A percentile compares a stretch with the other conserved stretches of the same genome.
Conservation (phyloP, 164 flowering plant species). For the Nymphaea colorata region DNA sequence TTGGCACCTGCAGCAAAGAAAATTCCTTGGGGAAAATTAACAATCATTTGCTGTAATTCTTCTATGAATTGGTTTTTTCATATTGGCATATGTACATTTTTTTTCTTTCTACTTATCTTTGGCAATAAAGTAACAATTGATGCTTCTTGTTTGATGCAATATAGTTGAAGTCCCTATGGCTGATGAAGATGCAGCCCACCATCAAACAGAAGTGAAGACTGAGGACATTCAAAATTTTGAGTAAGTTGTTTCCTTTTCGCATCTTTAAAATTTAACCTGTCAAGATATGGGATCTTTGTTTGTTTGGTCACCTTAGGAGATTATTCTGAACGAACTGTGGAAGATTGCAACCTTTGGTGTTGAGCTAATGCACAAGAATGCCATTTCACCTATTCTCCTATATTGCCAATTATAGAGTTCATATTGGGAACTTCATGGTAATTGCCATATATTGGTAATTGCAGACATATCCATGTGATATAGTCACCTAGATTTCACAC, state of each 20-base stretch:
- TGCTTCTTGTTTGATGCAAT: too few relatives aligned
- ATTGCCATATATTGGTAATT: too few relatives aligned
- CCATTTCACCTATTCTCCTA: not conserved
- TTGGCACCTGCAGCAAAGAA: too few relatives aligned
- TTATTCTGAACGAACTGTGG: not conserved
- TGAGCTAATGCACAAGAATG: not conserved
- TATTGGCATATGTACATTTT: not conserved
- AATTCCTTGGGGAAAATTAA: too few relatives aligned
- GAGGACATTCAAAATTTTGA: not conserved
- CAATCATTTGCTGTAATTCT: too few relatives aligned
- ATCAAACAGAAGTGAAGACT: not conserved
- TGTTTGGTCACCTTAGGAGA: not conserved
- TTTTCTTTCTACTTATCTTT: too few relatives aligned
- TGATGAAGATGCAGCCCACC: not conserved
- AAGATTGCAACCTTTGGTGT: not conserved
- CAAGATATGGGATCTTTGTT: not conserved
- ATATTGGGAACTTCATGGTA: not conserved
- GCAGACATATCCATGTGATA: too few relatives aligned
- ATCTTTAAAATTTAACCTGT: too few relatives aligned
- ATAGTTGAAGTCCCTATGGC: not conserved
- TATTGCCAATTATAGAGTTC: not conserved
- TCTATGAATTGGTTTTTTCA: not conserved
- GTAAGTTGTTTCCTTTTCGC: not conserved
- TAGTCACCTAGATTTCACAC: too few relatives aligned
- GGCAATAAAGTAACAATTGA: too few relatives aligned